Percentiles rank a stretch among this genome's conserved stretches.
phyloP scores from a whole-genome alignment of 1,284 basidiomycete species.

The Leccinum variabile region DNA sequence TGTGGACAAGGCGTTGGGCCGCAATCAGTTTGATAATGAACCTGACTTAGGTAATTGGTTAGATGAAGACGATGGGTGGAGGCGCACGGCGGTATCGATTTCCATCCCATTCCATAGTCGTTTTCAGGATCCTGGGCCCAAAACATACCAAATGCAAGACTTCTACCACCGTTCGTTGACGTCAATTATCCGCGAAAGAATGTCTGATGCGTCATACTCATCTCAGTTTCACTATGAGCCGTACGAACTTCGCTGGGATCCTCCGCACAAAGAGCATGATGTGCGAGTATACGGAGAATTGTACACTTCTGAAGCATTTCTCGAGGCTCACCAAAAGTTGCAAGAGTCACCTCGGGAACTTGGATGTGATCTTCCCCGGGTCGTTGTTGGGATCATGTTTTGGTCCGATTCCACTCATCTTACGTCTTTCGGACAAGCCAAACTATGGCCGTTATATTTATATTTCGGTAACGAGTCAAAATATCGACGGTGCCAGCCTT shows the following conservation, averaged over 20 bases:
- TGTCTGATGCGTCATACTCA: neutral
- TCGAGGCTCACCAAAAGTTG: neutral
- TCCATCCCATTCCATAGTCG: neutral
- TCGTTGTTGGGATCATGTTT: neutral
- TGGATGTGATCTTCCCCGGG: neutral
- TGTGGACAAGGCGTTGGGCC: neutral
- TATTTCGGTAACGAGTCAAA: neutral
- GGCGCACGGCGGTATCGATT: neutral
- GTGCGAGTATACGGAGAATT: neutral
- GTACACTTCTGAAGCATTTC: neutral
- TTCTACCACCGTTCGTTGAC: neutral
- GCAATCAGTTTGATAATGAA: neutral
- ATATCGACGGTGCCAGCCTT: neutral
- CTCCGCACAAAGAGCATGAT: neutral
- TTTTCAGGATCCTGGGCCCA: neutral
- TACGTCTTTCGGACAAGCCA: neutral
- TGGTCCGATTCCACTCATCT: neutral
- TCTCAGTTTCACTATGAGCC: neutral
- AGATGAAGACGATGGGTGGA: neutral
- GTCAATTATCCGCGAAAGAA: neutral
- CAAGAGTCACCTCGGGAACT: neutral
- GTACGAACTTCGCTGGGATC: neutral
- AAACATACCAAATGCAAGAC: neutral
- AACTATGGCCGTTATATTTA: neutral
- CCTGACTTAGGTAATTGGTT: neutral